Evolutionary conservation across 2,329 filamentous ascomycete species (phyloP), one percentile per base, ranked within the genome.

Genomic region (Monascus ruber): DNA sequence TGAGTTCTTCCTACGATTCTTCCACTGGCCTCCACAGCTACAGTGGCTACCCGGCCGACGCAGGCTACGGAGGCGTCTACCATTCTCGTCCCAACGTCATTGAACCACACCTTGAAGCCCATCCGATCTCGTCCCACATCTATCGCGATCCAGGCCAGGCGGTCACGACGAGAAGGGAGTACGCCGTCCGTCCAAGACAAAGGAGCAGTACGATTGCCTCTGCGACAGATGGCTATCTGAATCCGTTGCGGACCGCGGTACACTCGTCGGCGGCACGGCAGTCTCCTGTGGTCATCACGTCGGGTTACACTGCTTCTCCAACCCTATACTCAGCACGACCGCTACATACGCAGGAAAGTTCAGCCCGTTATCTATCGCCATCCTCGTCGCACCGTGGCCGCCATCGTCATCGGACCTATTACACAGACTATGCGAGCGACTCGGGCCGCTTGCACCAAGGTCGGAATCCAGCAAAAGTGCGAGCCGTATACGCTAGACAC

Each of bases 371-470:
- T 34, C 41, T 63, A 26, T 36, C 52, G 11, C 57, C 63, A 6
- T 50, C 54, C n/a, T 55, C 59, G 2, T 51, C 53, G 26, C 53
- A 49, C 11, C 48, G 47, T 32, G 47, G 44, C 37, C 50, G 49
- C 24, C 50, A 51, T 6, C 59, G 63, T 43, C 52, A 46, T 25
- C 57, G 56, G 26, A 42, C 56, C 24, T 53, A 55, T 9, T 58
- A 53, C 43, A 55, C 51, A 9, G 58, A 59, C 38, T 62, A 63
- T 40, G 50, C 54, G 6, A 63, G 58, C 37, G 63, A 65, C 38
- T 55, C 55, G 3, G 60, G 57, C 33, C 53, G 49, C 6, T 37
- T 55, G 17, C 50, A 51, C 5, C 41, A 50, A 24, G 42, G 48
- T 24, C 52, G 53, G 24, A 39, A 46, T 26, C 42, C 26, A 28